Base-by-base conservation (phyloP, 306 rosid genomes). In the Castanopsis chinensis region DNA sequence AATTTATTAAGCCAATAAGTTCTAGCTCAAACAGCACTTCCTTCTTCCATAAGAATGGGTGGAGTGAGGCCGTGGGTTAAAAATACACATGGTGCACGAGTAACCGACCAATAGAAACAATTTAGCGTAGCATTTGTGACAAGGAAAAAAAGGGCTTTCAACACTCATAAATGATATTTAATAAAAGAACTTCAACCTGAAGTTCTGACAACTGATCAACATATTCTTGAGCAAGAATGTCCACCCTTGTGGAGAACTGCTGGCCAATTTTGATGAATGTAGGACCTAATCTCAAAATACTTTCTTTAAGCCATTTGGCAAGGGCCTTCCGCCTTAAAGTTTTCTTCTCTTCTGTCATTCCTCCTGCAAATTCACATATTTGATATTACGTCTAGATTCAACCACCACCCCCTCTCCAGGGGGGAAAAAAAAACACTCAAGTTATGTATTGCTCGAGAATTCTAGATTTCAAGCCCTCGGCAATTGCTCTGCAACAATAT, bases 171-270 rank as follows among this genome's bases (percentile, higher is more conserved):
- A 69, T 51, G 77, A 68, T 17, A 64, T 52, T 67, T 37, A 64
- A 74, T 35, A 25, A 11, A 28, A 76, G 55, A 37, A 80, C 72
- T 70, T 81, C 68, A 79, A 93, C 99, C 99, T 95, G 99, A 85
- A 95, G 96, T 87, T 95, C 99, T 21, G 99, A 90, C 82, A 95
- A 88, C 78, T 95, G 97, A 81, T 95, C 99, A 83, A 95, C 92
- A 80, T 91, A 95, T 85, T 95, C 99, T 82, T 95, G 99, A 20
- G 98, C 91, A 65, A 95, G 99, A 82, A 95, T 93, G 88, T 95
- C 99, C 78, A 93, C 99, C 83, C 99, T 95, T 11, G 99, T 95
- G 80, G 99, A 95, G 89, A 95, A 95, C 76, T 95, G 99, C 89
- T 95, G 99, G 61, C 99, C 99, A 78, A 95, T 89, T 90, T 95